Evolutionary conservation across 1,284 basidiomycete genomes (phyloP), one percentile per base, ranked within the genome.

Genomic region (Tilletia indica): DNA sequence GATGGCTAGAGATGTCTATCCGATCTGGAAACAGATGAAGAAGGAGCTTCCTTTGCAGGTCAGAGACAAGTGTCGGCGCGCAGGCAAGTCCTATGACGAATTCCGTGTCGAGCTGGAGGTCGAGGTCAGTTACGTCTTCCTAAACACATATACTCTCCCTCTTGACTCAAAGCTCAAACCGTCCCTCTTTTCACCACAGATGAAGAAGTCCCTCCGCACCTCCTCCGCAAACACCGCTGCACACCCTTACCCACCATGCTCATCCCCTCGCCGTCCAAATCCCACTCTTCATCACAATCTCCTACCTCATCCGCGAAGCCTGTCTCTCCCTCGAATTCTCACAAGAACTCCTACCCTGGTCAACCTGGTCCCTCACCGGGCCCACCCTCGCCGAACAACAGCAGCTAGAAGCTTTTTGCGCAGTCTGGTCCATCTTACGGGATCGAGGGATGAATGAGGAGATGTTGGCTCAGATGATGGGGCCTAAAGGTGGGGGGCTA

Each of bases 1-100:
- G 73, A 87, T 89, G 25, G 89, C 91, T 77, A 89, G 92, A 74
- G 79, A 89, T 12, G 91, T 92, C 42, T 77, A 91, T 36, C 93
- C 93, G 11, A 86, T 88, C 72, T 85, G 93, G 61, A 86, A 88
- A 75, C 85, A 86, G 47, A 86, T 89, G 73, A 87, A 74, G 87
- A 89, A 80, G 25, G 69, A 72, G 19, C 76, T 87, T 8, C 86
- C 67, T 78, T 63, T 82, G 11, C 34, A 74, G 19, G 90, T 71
- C 80, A 87, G 75, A 85, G 89, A 88, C 87, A 77, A 86, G 75
- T 76, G 87, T 87, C 76, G 87, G 86, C 38, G 85, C 88, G 72
- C 86, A 84, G 70, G 90, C 87, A 68, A 88, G 88, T 70, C 88
- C 88, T 83, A 87, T 88, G 85, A 86, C 25, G 80, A 85, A 71